A percentile compares a stretch with the other conserved stretches of the same genome.
These are phyloP conservation scores for Protomyces gravidus DNA, from an alignment of 1,139 yeast genomes.

Conservation along the genomic window DNA sequence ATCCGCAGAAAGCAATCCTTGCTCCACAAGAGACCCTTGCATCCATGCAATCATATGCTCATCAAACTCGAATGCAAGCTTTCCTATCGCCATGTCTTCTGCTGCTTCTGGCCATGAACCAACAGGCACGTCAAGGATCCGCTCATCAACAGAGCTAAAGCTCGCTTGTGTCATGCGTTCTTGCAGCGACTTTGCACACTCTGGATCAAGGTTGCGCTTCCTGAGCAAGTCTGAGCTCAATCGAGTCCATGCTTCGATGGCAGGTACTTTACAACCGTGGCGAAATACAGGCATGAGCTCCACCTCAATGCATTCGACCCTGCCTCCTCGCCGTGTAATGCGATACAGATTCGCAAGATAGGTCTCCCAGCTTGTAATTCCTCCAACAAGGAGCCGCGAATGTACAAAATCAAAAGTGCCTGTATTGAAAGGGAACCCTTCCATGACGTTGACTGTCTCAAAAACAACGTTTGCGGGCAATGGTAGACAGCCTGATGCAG, in stretches of 20 bases:
- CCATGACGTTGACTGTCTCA: constrained; percentile 31
- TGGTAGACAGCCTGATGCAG: background rate
- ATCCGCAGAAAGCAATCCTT: background rate
- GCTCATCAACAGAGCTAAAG: constrained; percentile 17
- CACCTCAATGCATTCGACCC: constrained; percentile 30
- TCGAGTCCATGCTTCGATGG: background rate
- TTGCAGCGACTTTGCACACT: constrained; percentile 2
- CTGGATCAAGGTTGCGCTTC: background rate
- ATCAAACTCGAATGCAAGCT: constrained; percentile 18
- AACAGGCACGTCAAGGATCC: constrained; percentile 23
- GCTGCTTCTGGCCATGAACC: constrained; percentile 29
- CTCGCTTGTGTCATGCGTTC: constrained; percentile 20
- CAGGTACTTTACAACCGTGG: background rate
- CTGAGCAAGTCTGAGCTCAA: background rate
- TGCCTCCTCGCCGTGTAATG: constrained; percentile 29
- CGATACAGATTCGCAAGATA: constrained; percentile 30
- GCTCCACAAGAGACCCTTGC: background rate
- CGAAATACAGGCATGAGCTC: constrained; percentile 7
- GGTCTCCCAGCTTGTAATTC: constrained; percentile 30
- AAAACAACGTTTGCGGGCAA: constrained; percentile 28
- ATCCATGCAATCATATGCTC: constrained; percentile 16
- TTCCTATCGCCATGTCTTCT: constrained; percentile 26
- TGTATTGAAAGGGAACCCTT: constrained; percentile 29
- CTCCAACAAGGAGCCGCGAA: constrained; percentile 29
- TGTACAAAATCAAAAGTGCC: constrained; percentile 31